These are phyloP conservation scores for Ustilago sp. DNA, from an alignment of 1,284 basidiomycete species.

Conservation along the genomic window DNA sequence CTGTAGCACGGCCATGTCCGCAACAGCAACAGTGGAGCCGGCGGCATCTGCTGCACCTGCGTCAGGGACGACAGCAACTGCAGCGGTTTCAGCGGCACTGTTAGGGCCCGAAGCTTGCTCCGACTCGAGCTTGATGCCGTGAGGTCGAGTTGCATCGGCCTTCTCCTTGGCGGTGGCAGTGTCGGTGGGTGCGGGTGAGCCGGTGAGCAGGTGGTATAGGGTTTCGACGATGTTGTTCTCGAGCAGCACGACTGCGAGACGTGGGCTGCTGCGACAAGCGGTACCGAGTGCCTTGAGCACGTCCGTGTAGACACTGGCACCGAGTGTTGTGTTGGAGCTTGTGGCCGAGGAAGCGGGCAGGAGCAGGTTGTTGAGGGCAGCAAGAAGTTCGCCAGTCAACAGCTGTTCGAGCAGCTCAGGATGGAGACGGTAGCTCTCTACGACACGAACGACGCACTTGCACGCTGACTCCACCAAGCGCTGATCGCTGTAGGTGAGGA, in stretches of 20 bases:
- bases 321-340: slow-evolving; percentile 53
- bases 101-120: slow-evolving; percentile 31
- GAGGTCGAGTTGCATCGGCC: slow-evolving; percentile 21
- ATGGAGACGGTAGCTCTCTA: slow-evolving; percentile 59
- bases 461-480: slow-evolving; percentile 67
- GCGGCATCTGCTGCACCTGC: slow-evolving; percentile 20
- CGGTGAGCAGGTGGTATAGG: slow-evolving; percentile 66
- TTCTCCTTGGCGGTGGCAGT: slow-evolving; percentile 16
- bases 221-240: slow-evolving; percentile 66
- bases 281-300: slow-evolving; percentile 62
- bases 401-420: slow-evolving; percentile 63
- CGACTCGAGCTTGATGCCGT: slow-evolving; percentile 44
- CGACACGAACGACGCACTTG: slow-evolving; percentile 62
- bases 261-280: slow-evolving; percentile 58
- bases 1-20: slow-evolving; percentile 95
- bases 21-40: slow-evolving; percentile 55
- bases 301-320: slow-evolving; percentile 59
- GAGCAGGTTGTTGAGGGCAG: slow-evolving; percentile 60
- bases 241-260: slow-evolving; percentile 59
- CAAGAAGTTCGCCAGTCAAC: slow-evolving; percentile 50
- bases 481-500: slow-evolving; percentile 65
- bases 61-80: slow-evolving; percentile 43
- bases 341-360: slow-evolving; percentile 47
- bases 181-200: slow-evolving; percentile 56
- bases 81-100: slow-evolving; percentile 45